Conservation (phyloP, 1,284 basidiomycete genomes). For the Apiotrichum mycotoxinovorans region DNA sequence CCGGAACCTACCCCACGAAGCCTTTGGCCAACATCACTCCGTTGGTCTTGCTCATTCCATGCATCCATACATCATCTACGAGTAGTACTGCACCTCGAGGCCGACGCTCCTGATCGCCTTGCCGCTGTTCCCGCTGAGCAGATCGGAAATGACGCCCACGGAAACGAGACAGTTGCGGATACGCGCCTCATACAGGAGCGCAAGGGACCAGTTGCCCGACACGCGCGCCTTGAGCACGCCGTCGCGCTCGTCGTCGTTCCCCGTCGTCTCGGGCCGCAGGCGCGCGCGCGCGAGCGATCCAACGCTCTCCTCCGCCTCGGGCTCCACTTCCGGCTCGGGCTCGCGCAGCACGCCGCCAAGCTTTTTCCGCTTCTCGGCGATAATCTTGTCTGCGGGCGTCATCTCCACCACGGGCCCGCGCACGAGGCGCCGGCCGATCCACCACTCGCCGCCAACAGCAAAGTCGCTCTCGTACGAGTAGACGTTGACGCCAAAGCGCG, state of each 20-base stretch:
- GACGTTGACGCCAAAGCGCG: slow-evolving; percentile 93
- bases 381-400: slow-evolving; percentile 7
- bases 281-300: neutral
- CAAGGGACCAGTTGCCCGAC: slow-evolving; percentile 81
- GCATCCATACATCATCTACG: slow-evolving; percentile 17
- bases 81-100: slow-evolving; percentile 84
- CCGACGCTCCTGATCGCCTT: slow-evolving; percentile 84
- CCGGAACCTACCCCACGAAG: too few relatives aligned
- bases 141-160: slow-evolving; percentile 80
- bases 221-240: slow-evolving; percentile 86
- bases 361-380: slow-evolving; percentile 8
- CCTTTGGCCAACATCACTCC: too few relatives aligned
- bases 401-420: slow-evolving; percentile 12
- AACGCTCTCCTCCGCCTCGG: neutral
- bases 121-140: slow-evolving; percentile 62
- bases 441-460: slow-evolving; percentile 92
- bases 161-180: slow-evolving; percentile 83
- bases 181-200: slow-evolving; percentile 91
- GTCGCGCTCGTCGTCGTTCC: slow-evolving; percentile 39
- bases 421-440: slow-evolving; percentile 60
- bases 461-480: slow-evolving; percentile 96
- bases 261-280: neutral
- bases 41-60: too few relatives aligned
- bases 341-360: slow-evolving; percentile 17
- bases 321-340: slow-evolving; percentile 2